These are phyloP conservation scores for Candida peoriensis DNA, from an alignment of 805 yeast genomes.

Conservation along the genomic window DNA sequence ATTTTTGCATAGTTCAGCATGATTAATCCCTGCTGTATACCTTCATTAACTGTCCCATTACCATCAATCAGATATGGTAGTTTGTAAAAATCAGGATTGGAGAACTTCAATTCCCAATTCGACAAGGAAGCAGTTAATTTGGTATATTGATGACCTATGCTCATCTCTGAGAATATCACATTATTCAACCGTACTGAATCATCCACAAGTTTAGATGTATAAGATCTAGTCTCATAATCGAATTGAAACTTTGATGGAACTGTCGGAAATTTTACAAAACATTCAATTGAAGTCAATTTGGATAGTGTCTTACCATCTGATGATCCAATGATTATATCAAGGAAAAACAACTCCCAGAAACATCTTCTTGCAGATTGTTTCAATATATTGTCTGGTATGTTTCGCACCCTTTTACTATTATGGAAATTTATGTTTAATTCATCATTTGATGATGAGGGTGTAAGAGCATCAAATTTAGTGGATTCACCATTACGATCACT, in stretches of 20 bases:
- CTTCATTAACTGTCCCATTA: constrained; percentile 45
- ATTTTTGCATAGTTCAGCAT: constrained; percentile 47
- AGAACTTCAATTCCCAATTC: constrained; percentile 44
- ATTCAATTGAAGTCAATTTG: constrained; percentile 29
- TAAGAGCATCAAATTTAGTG: too few species aligned
- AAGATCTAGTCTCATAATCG: constrained; percentile 44
- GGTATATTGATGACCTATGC: constrained; percentile 31
- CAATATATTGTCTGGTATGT: constrained; percentile 12
- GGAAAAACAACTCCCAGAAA: constrained; percentile 48
- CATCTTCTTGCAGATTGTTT: constrained; percentile 36
- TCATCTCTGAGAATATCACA: constrained; percentile 36
- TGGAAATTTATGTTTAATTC: constrained; percentile 22
- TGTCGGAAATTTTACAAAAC: constrained; percentile 36
- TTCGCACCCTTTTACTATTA: constrained; percentile 20
- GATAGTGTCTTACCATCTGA: constrained; percentile 46
- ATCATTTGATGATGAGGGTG: constrained; percentile 12
- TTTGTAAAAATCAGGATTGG: constrained; percentile 36
- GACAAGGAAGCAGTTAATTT: constrained; percentile 43
- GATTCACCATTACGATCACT: not conserved
- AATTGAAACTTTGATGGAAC: constrained; percentile 31
- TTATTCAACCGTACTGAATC: constrained; percentile 45
- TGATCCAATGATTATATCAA: constrained; percentile 49
- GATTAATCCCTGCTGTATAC: constrained; percentile 46
- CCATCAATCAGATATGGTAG: constrained; percentile 38
- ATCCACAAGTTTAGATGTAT: constrained; percentile 42